Base-by-base conservation (phyloP, 345 rosid genomes). In the Ricinus communis region DNA sequence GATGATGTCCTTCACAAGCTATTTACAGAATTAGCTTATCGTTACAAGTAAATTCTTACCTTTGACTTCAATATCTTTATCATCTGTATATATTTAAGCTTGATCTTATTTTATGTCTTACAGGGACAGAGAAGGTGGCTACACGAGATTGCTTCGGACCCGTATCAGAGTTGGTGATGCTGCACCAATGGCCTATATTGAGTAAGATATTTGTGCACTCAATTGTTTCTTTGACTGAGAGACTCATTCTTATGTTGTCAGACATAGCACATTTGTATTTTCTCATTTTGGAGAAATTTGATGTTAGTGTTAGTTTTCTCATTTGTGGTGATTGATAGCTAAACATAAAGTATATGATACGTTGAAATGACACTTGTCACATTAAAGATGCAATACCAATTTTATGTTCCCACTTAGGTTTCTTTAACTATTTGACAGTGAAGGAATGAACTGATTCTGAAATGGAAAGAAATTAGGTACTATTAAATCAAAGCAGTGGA, bases 121-220 rank as follows among this genome's bases (percentile, higher is more conserved):
- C 87, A 94, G 97, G 74, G 96, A 91, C 68, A 83, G 98, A 85
- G 85, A 91, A 46, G 97, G 98, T 74, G 98, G 97, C 65, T 94
- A 88, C 83, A 90, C 98, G 10, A 91, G 97, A 84, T 53, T 91
- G 76, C 96, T 91, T 30, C 84, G 92, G 33, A 90, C 97, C 45
- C 97, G 96, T 66, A 87, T 91, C 9, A 82, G 98, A 70, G 93
- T 88, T 80, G 97, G 96, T 73, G 98, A 94, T 82, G 98, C 97
- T 76, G 98, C 97, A 53, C 88, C 86, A 45, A 90, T 91, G 97
- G 97, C 97, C 62, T 91, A 91, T 80, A 88, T 91, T 46, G 98
- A 91, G 98, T 94, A 83, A 84, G 89, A 73, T 22, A 18, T 11
- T 6, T 62, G n/a, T 63, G 50, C 56, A 33, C 62, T 30, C 6